Base-by-base conservation (phyloP, 2,329 filamentous ascomycete genomes). In the Uncinocarpus reesii region DNA sequence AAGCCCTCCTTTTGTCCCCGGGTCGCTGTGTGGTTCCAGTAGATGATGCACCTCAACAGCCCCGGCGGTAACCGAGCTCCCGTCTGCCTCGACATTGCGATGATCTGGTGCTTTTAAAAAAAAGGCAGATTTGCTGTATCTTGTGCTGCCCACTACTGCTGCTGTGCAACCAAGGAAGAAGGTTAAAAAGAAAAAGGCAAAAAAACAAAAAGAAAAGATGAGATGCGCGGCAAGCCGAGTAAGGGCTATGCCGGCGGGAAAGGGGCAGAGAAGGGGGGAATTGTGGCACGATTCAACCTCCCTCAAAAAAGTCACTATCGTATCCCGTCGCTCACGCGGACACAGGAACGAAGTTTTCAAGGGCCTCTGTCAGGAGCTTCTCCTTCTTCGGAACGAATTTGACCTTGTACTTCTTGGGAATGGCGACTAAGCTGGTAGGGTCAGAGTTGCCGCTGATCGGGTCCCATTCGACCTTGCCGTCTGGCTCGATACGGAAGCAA, bases 381-480 rank as follows among this genome's bases (percentile, higher is more conserved):
- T 69, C 65, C 52, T 74, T 68, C 53, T 75, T 67, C 13, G 79
- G 79, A 34, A 78, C 71, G 58, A 83, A 80, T 4, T 65, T 68
- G 11, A 78, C 75, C 57, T 72, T 73, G 58, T 78, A 83, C 34
- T 71, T 69, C 46, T 69, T 70, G 6, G 78, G 79, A 63, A 82
- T 74, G 1, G 76, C 74, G 1, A 82, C 79, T 51, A 83, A 60
- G 52, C 78, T 80, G 2, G 77, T 77, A 1, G 77, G 79, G 56
- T 82, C 79, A 2, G 73, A 67, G 53, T 74, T 80, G 0, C 80
- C 80, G 8, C 63, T 65, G 6, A 83, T 65, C 1, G 79, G 80
- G 59, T 83, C 73, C 23, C 72, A 74, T 45, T 81, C 77, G 0
- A 78, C 70, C 5, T 73, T 65, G 34, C 75, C 74, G 44, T 71